phyloP scores from a whole-genome alignment of 1,284 basidiomycete genomes.

The Malassezia furfur region DNA sequence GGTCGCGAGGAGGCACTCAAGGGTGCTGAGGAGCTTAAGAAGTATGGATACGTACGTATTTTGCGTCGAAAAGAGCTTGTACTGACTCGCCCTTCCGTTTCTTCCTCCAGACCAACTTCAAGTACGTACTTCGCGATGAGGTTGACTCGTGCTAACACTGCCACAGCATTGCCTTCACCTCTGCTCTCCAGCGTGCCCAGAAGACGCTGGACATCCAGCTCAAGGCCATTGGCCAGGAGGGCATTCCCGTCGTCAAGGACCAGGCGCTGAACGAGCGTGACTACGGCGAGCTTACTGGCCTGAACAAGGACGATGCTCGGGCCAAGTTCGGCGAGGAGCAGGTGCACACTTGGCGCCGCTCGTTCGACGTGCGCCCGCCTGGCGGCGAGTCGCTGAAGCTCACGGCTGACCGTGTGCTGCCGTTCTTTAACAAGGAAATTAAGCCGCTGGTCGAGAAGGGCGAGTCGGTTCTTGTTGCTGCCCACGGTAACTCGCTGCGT shows the following conservation, averaged over 20 bases:
- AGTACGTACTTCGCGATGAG: slow-evolving; percentile 15
- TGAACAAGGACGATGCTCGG: slow-evolving; percentile 51
- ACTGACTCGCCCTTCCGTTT: neutral
- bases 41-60: slow-evolving; percentile 36
- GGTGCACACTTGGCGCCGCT: slow-evolving; percentile 49
- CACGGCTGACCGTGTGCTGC: slow-evolving; percentile 49
- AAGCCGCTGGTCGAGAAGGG: slow-evolving; percentile 47
- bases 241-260: slow-evolving; percentile 46
- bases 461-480: slow-evolving; percentile 50
- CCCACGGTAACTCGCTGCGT: slow-evolving; percentile 51
- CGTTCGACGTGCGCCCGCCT: slow-evolving; percentile 50
- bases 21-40: slow-evolving; percentile 44
- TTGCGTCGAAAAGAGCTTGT: neutral
- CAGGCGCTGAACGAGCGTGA: slow-evolving; percentile 51
- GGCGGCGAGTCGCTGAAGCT: slow-evolving; percentile 50
- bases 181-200: slow-evolving; percentile 50
- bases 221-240: slow-evolving; percentile 49
- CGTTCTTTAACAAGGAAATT: slow-evolving; percentile 50
- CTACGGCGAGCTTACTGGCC: slow-evolving; percentile 50
- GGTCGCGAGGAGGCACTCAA: slow-evolving; percentile 45
- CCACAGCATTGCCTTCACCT: slow-evolving; percentile 50
- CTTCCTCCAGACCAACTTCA: slow-evolving; percentile 22
- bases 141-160: slow-evolving; percentile 10
- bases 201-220: slow-evolving; percentile 50
- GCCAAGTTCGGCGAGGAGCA: slow-evolving; percentile 52